A percentile compares a stretch with the other conserved stretches of the same genome.
Evolutionary conservation across 305 asterid species (phyloP).

Genomic region (Solanum hybrid): DNA sequence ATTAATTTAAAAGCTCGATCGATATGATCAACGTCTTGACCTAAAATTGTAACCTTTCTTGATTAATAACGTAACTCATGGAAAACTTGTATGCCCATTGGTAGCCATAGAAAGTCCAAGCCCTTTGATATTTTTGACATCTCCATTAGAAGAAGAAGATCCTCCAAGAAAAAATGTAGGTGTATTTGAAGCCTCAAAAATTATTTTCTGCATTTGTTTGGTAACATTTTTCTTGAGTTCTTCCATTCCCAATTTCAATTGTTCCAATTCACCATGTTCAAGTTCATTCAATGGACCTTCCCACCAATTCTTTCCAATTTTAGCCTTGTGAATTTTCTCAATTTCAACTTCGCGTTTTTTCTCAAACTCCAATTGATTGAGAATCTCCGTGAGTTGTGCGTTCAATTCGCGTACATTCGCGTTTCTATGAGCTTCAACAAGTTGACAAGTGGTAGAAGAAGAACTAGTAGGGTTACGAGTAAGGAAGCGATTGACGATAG

Average conservation of each 20-base stretch:
- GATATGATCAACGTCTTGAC: not conserved
- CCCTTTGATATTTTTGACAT: not conserved
- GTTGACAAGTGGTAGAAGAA: constrained; percentile 10
- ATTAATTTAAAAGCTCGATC: not conserved
- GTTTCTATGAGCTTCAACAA: constrained; percentile 31
- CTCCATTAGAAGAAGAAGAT: constrained; percentile 2
- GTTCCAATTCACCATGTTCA: constrained; percentile 22
- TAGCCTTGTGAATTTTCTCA: constrained; percentile 7
- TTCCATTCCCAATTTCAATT: constrained; percentile 30
- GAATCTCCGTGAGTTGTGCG: constrained; percentile 18
- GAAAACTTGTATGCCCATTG: not conserved
- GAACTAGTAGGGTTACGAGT: not conserved
- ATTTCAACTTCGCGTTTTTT: constrained; percentile 21
- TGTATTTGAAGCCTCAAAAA: not conserved
- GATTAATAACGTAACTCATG: not conserved
- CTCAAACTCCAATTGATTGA: constrained; percentile 20
- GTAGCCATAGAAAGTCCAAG: constrained; percentile 3
- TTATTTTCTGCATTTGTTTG: constrained; percentile 14
- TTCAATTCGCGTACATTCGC: constrained; percentile 26
- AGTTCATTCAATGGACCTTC: constrained; percentile 23
- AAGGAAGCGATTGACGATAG: constrained; percentile 7
- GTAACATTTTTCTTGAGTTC: constrained; percentile 21
- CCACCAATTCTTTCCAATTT: constrained; percentile 26
- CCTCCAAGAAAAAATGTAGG: constrained; percentile 4
- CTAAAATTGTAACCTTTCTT: not conserved